Conservation (phyloP, 306 rosid genomes). For the Quercus alba region DNA sequence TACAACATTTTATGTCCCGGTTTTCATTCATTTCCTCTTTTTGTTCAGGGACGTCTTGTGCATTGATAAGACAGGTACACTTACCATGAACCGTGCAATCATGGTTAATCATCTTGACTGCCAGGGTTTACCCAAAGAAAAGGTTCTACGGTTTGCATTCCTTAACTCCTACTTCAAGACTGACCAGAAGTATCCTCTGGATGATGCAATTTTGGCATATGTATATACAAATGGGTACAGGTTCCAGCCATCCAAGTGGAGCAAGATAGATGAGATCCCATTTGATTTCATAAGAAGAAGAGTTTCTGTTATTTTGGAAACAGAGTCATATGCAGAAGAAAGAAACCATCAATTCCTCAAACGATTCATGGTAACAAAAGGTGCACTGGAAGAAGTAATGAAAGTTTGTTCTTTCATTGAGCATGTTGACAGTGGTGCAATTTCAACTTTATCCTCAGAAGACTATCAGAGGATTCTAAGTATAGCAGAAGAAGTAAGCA, state of each 20-base stretch:
- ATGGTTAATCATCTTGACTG: slow-evolving; percentile 57
- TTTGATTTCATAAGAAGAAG: slow-evolving; percentile 82
- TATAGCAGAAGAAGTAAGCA: slow-evolving; percentile 62
- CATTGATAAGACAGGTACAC: slow-evolving; percentile 85
- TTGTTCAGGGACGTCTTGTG: slow-evolving; percentile 76
- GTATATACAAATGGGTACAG: slow-evolving; percentile 74
- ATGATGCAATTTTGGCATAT: slow-evolving; percentile 71
- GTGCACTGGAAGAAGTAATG: slow-evolving; percentile 79
- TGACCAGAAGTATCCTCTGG: slow-evolving; percentile 82
- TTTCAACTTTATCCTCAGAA: slow-evolving; percentile 35
- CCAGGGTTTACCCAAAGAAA: slow-evolving; percentile 48
- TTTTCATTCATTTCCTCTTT: background rate
- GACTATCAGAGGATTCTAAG: slow-evolving; percentile 46
- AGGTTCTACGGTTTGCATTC: slow-evolving; percentile 64
- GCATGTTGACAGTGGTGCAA: slow-evolving; percentile 30
- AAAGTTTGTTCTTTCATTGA: slow-evolving; percentile 62
- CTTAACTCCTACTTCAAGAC: slow-evolving; percentile 76
- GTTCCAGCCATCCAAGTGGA: slow-evolving; percentile 82
- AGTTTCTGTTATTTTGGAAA: slow-evolving; percentile 72
- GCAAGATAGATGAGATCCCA: slow-evolving; percentile 73
- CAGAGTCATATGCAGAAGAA: slow-evolving; percentile 27
- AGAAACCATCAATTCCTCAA: slow-evolving; percentile 23
- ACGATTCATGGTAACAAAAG: slow-evolving; percentile 67
- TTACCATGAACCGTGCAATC: slow-evolving; percentile 76
- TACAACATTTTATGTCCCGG: background rate